Conservation (phyloP, 2,329 filamentous ascomycete genomes). For the Sporothrix pseudoabietina region DNA sequence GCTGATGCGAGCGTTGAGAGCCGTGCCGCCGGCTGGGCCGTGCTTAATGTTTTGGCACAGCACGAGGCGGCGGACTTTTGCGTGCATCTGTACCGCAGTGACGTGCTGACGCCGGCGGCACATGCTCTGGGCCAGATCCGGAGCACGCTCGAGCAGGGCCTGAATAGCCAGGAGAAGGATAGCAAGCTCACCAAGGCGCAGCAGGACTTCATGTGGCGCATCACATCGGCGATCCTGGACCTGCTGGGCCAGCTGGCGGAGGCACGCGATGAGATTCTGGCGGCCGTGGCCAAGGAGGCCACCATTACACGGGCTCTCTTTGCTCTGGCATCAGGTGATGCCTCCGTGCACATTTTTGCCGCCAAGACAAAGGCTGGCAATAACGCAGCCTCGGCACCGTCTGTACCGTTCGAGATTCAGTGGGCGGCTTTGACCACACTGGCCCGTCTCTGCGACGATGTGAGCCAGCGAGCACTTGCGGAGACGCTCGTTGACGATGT, state of each 20-base stretch:
- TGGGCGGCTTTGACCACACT: constrained; percentile 58
- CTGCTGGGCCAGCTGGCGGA: constrained; percentile 59
- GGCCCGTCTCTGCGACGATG: constrained; percentile 63
- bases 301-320: constrained; percentile 58
- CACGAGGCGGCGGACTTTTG: constrained; percentile 69
- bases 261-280: constrained; percentile 62
- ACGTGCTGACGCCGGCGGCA: constrained; percentile 62
- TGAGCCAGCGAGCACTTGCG: constrained; percentile 48
- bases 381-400: constrained; percentile 43
- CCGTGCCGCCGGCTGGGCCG: constrained; percentile 67
- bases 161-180: not conserved
- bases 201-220: constrained; percentile 56
- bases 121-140: constrained; percentile 57
- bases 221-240: constrained; percentile 56
- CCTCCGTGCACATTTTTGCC: not conserved
- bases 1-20: constrained; percentile 65
- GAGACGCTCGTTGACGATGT: constrained; percentile 56
- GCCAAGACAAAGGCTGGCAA: not conserved
- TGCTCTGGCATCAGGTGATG: constrained; percentile 49
- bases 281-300: constrained; percentile 54
- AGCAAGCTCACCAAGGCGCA: constrained; percentile 55
- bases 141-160: constrained; percentile 36
- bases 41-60: constrained; percentile 61
- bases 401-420: constrained; percentile 47
- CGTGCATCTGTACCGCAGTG: constrained; percentile 63